Percentiles rank a stretch among this genome's conserved stretches.
Evolutionary conservation across 192 early-diverging fungal genomes (phyloP).

Genomic region (Backusella tuberculispora): DNA sequence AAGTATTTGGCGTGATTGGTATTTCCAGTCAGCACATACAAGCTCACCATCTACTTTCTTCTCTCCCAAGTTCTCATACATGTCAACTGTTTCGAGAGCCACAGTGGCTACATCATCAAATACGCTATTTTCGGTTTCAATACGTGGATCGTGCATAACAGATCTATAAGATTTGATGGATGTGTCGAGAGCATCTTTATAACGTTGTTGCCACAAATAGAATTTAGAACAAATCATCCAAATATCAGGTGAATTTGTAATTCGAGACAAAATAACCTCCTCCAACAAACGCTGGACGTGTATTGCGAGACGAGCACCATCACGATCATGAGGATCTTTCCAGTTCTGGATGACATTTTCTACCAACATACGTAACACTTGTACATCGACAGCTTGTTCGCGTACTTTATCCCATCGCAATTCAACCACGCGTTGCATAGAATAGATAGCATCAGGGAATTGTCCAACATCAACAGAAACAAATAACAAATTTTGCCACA

Average conservation of each 20-base stretch:
- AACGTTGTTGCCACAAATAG: conserved; percentile 67
- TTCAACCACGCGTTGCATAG: conserved; percentile 82
- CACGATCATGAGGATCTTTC: conserved; percentile 55
- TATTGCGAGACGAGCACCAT: conserved; percentile 50
- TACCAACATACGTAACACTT: conserved; percentile 77
- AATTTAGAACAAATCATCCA: conserved; percentile 82
- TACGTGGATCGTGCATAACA: conserved; percentile 73
- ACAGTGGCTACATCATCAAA: conserved; percentile 76
- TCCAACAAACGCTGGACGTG: conserved; percentile 69
- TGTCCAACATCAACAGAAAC: conserved; percentile 77
- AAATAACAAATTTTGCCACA: conserved; percentile 94
- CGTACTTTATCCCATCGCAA: conserved; percentile 71
- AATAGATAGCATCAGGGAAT: conserved; percentile 81
- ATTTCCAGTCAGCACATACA: conserved; percentile 90
- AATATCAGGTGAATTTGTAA: conserved; percentile 72
- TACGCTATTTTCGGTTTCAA: conserved; percentile 67
- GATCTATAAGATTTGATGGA: conserved; percentile 85
- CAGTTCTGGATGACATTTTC: conserved; percentile 62
- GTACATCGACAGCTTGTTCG: conserved; percentile 79
- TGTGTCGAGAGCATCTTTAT: conserved; percentile 75
- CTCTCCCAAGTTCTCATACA: conserved; percentile 78
- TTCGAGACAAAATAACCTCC: conserved; percentile 71
- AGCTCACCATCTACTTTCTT: conserved; percentile 48
- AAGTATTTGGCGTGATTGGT: conserved; percentile 82
- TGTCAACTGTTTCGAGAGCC: conserved; percentile 75